Conservation (phyloP, 2,329 filamentous ascomycete species). For the Penicillium sp. region DNA sequence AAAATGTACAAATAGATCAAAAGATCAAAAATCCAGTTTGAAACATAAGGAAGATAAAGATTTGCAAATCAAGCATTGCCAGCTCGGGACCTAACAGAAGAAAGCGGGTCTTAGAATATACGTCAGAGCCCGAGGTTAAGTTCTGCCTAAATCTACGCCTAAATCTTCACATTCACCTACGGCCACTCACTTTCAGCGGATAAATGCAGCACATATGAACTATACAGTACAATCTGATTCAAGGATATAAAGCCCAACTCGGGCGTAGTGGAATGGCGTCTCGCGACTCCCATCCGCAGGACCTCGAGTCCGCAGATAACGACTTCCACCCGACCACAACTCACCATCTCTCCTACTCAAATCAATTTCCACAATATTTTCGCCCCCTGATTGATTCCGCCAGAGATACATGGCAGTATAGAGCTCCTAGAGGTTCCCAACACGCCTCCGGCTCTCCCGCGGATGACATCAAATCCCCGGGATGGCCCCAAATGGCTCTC, state of each 20-base stretch:
- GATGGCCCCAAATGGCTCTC: conserved; percentile 25
- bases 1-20: background rate
- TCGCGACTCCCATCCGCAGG: background rate
- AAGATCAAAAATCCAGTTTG: background rate
- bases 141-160: background rate
- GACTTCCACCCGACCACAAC: conserved; percentile 15
- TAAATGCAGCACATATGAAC: background rate
- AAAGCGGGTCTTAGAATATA: conserved; percentile 1
- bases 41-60: background rate
- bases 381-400: conserved; percentile 41
- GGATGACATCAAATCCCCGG: conserved; percentile 20
- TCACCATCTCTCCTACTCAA: conserved; percentile 12
- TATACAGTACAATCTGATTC: background rate
- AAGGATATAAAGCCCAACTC: background rate
- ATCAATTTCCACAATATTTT: conserved; percentile 17
- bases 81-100: background rate
- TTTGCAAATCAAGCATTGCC: background rate
- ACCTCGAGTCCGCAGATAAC: conserved; percentile 30
- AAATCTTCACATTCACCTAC: background rate
- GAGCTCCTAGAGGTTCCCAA: conserved; percentile 20
- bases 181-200: background rate
- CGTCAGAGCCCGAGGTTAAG: conserved; percentile 4
- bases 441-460: conserved; percentile 19
- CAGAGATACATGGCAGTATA: conserved; percentile 42
- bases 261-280: background rate